phyloP scores from a whole-genome alignment of 2,329 filamentous ascomycete species.

The Fusarium poae region DNA sequence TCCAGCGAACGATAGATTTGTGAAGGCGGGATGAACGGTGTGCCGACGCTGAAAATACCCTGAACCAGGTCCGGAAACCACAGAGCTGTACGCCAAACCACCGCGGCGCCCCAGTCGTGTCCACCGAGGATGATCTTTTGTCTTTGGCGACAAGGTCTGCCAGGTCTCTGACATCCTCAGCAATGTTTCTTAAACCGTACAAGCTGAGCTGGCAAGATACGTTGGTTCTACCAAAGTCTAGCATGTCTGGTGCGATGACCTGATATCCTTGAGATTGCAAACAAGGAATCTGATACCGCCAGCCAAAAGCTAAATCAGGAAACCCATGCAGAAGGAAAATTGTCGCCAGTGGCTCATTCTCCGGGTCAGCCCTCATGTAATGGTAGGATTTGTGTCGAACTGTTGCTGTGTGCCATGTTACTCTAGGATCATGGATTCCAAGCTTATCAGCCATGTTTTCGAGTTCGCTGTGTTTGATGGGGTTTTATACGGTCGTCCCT shows the following conservation, averaged over 20 bases:
- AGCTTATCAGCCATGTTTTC: conserved; percentile 9
- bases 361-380: conserved; percentile 65
- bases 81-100: conserved; percentile 77
- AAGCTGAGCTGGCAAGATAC: conserved; percentile 60
- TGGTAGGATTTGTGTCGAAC: conserved; percentile 65
- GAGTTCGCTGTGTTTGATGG: not conserved
- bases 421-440: conserved; percentile 4
- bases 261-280: conserved; percentile 76
- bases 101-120: conserved; percentile 84
- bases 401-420: conserved; percentile 10
- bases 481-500: not conserved
- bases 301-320: conserved; percentile 81
- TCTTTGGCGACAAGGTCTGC: conserved; percentile 62
- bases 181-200: conserved; percentile 66
- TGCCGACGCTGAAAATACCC: conserved; percentile 80
- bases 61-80: conserved; percentile 76
- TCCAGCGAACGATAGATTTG: conserved; percentile 49
- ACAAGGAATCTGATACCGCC: conserved; percentile 84
- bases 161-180: conserved; percentile 79
- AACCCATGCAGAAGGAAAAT: conserved; percentile 75
- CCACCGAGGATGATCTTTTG: conserved; percentile 77
- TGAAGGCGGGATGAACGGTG: conserved; percentile 71
- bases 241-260: conserved; percentile 83
- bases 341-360: conserved; percentile 54
- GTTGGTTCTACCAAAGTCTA: conserved; percentile 82